phyloP scores from a whole-genome alignment of 768 basidiomycete species.

The Hericium coralloides region DNA sequence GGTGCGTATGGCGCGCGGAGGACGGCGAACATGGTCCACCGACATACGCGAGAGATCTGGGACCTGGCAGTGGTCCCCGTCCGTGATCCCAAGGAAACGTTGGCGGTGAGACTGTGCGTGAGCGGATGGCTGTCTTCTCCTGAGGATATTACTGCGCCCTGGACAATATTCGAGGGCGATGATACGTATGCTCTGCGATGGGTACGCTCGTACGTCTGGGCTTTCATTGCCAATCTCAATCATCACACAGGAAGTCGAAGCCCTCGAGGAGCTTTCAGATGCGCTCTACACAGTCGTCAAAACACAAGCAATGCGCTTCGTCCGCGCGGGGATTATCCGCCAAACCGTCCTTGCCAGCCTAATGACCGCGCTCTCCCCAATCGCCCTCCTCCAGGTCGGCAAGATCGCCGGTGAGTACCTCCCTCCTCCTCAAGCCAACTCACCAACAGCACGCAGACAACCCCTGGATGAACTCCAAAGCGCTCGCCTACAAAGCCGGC shows the following conservation, averaged over 20 bases:
- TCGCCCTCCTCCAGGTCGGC: conserved; percentile 41
- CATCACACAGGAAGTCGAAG: conserved; percentile 40
- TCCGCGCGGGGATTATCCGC: conserved; percentile 38
- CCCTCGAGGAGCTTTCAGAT: conserved; percentile 38
- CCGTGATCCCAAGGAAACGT: conserved; percentile 28
- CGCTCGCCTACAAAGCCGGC: conserved; percentile 44
- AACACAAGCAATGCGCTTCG: conserved; percentile 40
- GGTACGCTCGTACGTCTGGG: conserved; percentile 25
- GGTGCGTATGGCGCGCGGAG: conserved; percentile 46
- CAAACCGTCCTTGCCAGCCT: conserved; percentile 42
- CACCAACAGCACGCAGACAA: conserved; percentile 31
- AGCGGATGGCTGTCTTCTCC: conserved; percentile 42
- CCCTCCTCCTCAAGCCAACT: neutral
- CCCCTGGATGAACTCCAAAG: conserved; percentile 49
- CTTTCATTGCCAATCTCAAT: no score
- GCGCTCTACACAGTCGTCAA: conserved; percentile 37
- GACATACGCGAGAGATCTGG: conserved; percentile 43
- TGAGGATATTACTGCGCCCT: conserved; percentile 42
- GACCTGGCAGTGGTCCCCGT: conserved; percentile 46
- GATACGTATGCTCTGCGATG: conserved; percentile 52
- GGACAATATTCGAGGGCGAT: conserved; percentile 39
- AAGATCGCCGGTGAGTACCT: conserved; percentile 39
- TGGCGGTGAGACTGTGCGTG: conserved; percentile 44
- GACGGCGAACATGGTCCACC: conserved; percentile 38
- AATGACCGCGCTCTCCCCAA: conserved; percentile 40